Conservation (phyloP, 2,329 filamentous ascomycete genomes). For the Colletotrichum destructivum region DNA sequence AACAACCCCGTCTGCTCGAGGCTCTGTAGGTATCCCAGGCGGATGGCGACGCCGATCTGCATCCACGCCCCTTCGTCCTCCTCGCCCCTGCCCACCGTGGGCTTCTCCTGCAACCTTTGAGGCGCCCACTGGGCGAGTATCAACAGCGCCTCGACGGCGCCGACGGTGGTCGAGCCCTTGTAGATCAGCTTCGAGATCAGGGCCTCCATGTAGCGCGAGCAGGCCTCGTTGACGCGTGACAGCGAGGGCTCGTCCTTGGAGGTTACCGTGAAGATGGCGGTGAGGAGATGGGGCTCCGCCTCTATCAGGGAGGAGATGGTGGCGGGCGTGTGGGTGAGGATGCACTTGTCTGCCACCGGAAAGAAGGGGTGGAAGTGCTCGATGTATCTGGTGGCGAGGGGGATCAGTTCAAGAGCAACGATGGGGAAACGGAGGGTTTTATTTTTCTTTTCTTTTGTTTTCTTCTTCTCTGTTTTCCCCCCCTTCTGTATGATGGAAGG, state of each 20-base stretch:
- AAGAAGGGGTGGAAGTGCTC: constrained; percentile 80
- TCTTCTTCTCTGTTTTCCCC: too few relatives aligned
- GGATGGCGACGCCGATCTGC: constrained; percentile 79
- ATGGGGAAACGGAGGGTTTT: too few relatives aligned
- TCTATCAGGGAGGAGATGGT: constrained; percentile 67
- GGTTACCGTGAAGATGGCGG: constrained; percentile 78
- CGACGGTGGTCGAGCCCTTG: constrained; percentile 76
- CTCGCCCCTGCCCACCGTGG: constrained; percentile 78
- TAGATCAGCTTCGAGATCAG: constrained; percentile 78
- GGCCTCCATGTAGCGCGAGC: constrained; percentile 79
- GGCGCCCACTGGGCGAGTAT: constrained; percentile 82
- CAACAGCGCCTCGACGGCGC: constrained; percentile 79
- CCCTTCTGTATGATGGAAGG: constrained; percentile 47
- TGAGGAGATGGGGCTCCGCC: constrained; percentile 75
- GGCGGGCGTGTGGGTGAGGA: constrained; percentile 72
- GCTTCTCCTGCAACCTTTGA: constrained; percentile 73
- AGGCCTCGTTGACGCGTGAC: constrained; percentile 74
- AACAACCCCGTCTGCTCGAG: constrained; percentile 79
- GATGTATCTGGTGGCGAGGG: constrained; percentile 65
- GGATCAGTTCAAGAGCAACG: not conserved
- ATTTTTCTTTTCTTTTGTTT: too few relatives aligned
- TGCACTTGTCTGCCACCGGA: constrained; percentile 74
- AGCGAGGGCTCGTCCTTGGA: constrained; percentile 79
- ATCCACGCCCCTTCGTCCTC: constrained; percentile 84
- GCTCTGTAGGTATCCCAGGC: constrained; percentile 79